Percentiles rank a stretch among this genome's conserved stretches.
Conservation (phyloP, 2,329 filamentous ascomycete genomes). For the Curvularia eragrostidis region DNA sequence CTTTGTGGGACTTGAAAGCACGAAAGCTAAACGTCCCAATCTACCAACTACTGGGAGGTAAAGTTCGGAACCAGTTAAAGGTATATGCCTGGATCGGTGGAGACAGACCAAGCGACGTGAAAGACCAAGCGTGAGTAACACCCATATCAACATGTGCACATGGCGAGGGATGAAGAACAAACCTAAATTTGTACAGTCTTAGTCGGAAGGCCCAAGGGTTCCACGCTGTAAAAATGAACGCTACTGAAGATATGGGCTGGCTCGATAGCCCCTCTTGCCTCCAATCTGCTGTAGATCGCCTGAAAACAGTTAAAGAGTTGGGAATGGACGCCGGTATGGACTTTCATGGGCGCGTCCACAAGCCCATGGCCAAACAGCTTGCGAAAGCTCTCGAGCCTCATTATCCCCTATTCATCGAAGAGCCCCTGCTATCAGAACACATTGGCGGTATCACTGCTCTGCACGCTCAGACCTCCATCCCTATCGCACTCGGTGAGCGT, state of each 20-base stretch:
- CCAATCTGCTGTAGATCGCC: conserved; percentile 68
- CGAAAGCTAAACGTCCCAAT: conserved; percentile 70
- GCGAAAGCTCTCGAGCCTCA: conserved; percentile 71
- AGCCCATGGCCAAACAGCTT: conserved; percentile 81
- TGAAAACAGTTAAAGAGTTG: conserved; percentile 71
- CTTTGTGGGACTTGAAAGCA: conserved; percentile 79
- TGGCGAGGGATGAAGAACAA: not conserved
- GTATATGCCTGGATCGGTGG: conserved; percentile 84
- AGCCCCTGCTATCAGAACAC: conserved; percentile 74
- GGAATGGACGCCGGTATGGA: conserved; percentile 78
- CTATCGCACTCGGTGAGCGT: conserved; percentile 75
- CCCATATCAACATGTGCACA: not conserved
- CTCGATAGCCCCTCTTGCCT: conserved; percentile 73
- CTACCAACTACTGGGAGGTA: conserved; percentile 76
- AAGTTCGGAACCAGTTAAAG: conserved; percentile 71
- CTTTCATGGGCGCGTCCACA: conserved; percentile 79
- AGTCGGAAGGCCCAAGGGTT: conserved; percentile 68
- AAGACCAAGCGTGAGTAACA: conserved; percentile 62
- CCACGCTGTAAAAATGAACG: conserved; percentile 78
- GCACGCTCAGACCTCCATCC: conserved; percentile 62
- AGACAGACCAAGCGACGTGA: conserved; percentile 72
- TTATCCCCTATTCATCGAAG: conserved; percentile 76
- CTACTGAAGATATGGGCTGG: conserved; percentile 77
- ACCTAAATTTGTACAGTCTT: conserved; percentile 51
- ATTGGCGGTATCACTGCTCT: conserved; percentile 69